Conservation (phyloP, 2,329 filamentous ascomycete species). For the Didymosphaeria variabile region DNA sequence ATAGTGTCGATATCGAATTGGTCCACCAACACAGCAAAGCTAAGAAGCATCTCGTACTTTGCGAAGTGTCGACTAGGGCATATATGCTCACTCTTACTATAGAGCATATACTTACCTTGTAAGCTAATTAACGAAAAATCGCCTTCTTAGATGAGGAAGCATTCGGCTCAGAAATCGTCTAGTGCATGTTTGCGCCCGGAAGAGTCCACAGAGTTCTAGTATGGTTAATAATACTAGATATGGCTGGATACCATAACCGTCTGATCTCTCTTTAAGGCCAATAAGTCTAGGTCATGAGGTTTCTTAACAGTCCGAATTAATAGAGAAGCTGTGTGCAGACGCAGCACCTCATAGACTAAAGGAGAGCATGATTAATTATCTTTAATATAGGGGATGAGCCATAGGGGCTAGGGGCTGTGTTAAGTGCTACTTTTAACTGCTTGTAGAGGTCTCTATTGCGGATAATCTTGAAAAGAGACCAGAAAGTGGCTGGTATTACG, state of each 20-base stretch:
- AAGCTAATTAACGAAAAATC: slow-evolving; percentile 14
- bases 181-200: slow-evolving; percentile 4
- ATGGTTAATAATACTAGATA: slow-evolving; percentile 12
- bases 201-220: slow-evolving; percentile 20
- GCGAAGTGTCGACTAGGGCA: slow-evolving; percentile 32
- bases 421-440: neutral
- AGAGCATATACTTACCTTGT: too few species aligned
- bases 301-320: slow-evolving; percentile 18
- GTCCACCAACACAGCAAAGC: slow-evolving; percentile 17
- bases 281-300: slow-evolving; percentile 14
- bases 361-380: slow-evolving; percentile 13
- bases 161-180: slow-evolving; percentile 9
- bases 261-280: slow-evolving; percentile 17
- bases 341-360: slow-evolving; percentile 26
- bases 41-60: slow-evolving; percentile 27
- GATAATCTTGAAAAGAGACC: slow-evolving; percentile 20
- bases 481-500: slow-evolving; percentile 23
- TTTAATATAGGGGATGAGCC: slow-evolving; percentile 8
- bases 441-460: slow-evolving; percentile 1
- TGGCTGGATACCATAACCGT: slow-evolving; percentile 20
- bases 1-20: slow-evolving; percentile 24
- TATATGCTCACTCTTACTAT: slow-evolving; percentile 25
- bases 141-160: slow-evolving; percentile 16
- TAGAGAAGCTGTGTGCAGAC: slow-evolving; percentile 17
- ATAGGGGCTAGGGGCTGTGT: neutral